These are phyloP conservation scores for Eragrostis tef DNA, from an alignment of 202 grass and related monocot genomes.

Conservation along the genomic window DNA sequence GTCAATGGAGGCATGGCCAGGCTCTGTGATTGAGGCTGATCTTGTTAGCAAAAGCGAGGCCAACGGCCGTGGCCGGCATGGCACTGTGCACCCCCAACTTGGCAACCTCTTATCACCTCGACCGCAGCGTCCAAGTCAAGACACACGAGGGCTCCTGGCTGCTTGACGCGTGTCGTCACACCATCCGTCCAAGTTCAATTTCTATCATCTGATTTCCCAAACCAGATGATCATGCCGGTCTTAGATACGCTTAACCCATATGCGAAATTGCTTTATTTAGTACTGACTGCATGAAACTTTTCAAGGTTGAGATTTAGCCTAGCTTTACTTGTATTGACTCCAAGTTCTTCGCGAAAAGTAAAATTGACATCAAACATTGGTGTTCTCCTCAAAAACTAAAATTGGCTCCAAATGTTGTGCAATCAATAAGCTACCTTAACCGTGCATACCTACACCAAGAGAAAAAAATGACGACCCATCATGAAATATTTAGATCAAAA, in stretches of 20 bases:
- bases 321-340: too few species aligned
- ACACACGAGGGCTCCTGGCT: neutral
- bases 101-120: constrained; percentile 44
- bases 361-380: neutral
- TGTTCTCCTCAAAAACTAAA: neutral
- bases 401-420: neutral
- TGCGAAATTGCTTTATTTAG: too few species aligned
- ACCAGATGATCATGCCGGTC: too few species aligned
- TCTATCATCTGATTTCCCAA: neutral
- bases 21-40: constrained; percentile 59
- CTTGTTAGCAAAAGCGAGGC: constrained; percentile 45
- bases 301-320: too few species aligned
- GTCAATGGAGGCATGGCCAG: constrained; percentile 54
- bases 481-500: neutral
- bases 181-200: neutral
- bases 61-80: constrained; percentile 34
- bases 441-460: neutral
- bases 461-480: neutral
- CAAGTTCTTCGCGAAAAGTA: too few species aligned
- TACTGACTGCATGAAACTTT: too few species aligned
- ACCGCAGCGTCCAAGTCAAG: constrained; percentile 17
- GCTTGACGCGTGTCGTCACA: constrained; percentile 25
- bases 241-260: too few species aligned
- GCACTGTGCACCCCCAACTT: neutral
- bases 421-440: neutral